phyloP scores from a whole-genome alignment of 228 moss, liverwort and hornwort species.

The Sphagnum fallax region DNA sequence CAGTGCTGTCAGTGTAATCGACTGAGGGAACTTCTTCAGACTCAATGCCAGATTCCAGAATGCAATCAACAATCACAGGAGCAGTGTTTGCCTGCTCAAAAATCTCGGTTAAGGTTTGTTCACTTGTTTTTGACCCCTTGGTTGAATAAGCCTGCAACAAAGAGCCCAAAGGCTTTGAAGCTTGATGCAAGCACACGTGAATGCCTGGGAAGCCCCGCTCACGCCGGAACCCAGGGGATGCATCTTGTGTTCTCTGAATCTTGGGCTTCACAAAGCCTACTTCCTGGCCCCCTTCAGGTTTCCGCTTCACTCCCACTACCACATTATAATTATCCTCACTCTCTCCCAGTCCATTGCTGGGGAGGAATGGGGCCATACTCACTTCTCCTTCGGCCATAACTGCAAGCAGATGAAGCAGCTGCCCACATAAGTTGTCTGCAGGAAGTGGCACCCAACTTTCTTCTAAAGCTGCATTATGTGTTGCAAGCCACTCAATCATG shows the following conservation, averaged over 20 bases:
- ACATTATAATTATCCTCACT: conserved; percentile 58
- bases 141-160: conserved; percentile 25
- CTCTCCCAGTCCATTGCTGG: conserved; percentile 79
- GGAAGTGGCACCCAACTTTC: conserved; percentile 77
- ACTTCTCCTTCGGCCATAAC: conserved; percentile 57
- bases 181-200: conserved; percentile 50
- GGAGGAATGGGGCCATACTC: conserved; percentile 58
- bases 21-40: no score
- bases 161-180: conserved; percentile 28
- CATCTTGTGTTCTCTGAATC: conserved; percentile 47
- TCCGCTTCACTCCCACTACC: conserved; percentile 61
- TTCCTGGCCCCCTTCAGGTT: conserved; percentile 54
- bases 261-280: conserved; percentile 58
- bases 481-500: conserved; percentile 53
- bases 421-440: conserved; percentile 61
- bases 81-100: no score
- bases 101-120: no score
- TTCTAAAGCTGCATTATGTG: conserved; percentile 48
- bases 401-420: conserved; percentile 81
- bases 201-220: conserved; percentile 92
- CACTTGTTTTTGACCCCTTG: conserved; percentile 8
- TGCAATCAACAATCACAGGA: no score
- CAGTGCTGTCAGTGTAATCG: neutral
- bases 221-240: conserved; percentile 59
- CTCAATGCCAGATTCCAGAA: no score